Evolutionary conservation across 495 filamentous ascomycete genomes (phyloP), one percentile per base, ranked within the genome.

Genomic region (Aspergillus nidulans): DNA sequence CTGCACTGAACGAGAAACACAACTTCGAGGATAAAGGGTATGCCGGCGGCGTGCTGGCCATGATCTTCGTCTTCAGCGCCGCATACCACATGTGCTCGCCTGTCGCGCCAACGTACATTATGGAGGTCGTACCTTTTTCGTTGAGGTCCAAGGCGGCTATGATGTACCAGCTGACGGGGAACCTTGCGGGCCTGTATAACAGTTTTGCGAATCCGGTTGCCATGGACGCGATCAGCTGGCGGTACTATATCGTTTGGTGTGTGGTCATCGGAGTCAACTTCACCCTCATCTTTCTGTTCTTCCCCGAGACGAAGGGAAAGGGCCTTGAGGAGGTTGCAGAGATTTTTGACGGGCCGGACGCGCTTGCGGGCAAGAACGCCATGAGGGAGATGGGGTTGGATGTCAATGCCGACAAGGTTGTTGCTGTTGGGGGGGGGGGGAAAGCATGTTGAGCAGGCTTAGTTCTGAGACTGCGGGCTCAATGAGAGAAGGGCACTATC

Each of bases 241-340:
- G 30, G 25, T 53, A 53, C 16, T 53, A 53, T 36, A 53, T 53
- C 6, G 51, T 53, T 0, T 53, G 51, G 51, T 53, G 51, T 23
- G 23, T 21, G 1, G 51, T 53, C 13, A 53, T 53, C 8, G 51
- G 25, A 3, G 40, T 53, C 4, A 44, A 53, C n/a, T 44, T 53
- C 16, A 34, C 26, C 1, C 16, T 53, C 10, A 45, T 53, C 18
- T 53, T 36, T 26, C 25, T 53, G 24, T 53, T 53, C 26, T 53
- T 53, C 23, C 51, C 51, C 0, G 51, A 53, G 40, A 53, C 51
- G 1, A 53, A 53, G 40, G 51, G 51, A 15, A 45, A 45, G 40
- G 40, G 25, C n/a, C 16, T 53, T 2, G 51, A 53, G 40, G 51
- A 53, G 39, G 51, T 53, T n/a, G 51, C 51, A 7, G 51, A 53